These are phyloP conservation scores for Microdochium paspali DNA, from an alignment of 2,329 filamentous ascomycete genomes.

Conservation along the genomic window DNA sequence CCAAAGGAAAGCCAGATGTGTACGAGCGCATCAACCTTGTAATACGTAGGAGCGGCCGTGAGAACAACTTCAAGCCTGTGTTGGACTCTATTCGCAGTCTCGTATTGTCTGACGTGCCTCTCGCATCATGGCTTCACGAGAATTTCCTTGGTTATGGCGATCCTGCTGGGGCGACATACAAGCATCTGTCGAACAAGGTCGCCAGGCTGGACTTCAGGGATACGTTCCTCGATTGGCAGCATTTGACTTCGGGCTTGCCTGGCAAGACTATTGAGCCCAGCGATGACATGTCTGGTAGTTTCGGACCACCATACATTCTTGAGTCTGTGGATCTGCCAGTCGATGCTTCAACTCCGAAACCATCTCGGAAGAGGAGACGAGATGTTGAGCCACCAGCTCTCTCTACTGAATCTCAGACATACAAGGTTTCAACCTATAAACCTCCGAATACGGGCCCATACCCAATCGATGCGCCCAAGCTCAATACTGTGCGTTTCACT, in stretches of 20 bases:
- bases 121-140: constrained; percentile 89
- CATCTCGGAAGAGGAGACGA: constrained; percentile 79
- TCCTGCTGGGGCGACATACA: constrained; percentile 78
- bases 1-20: constrained; percentile 62
- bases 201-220: constrained; percentile 82
- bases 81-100: constrained; percentile 85
- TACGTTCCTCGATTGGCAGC: constrained; percentile 92
- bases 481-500: constrained; percentile 82
- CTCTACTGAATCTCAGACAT: constrained; percentile 51
- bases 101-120: constrained; percentile 72
- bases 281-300: constrained; percentile 60
- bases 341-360: constrained; percentile 41
- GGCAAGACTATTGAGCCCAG: constrained; percentile 76
- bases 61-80: constrained; percentile 96
- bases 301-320: constrained; percentile 81
- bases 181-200: constrained; percentile 67
- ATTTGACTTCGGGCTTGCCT: constrained; percentile 82
- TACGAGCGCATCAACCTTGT: constrained; percentile 83
- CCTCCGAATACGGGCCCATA: constrained; percentile 86
- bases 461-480: constrained; percentile 69
- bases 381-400: constrained; percentile 57
- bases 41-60: constrained; percentile 70
- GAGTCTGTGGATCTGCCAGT: constrained; percentile 51
- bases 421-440: constrained; percentile 84
- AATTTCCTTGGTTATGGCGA: constrained; percentile 98